Percentiles rank a stretch among this genome's conserved stretches.
Evolutionary conservation across 345 rosid species (phyloP).

Genomic region (Toxicodendron radicans): DNA sequence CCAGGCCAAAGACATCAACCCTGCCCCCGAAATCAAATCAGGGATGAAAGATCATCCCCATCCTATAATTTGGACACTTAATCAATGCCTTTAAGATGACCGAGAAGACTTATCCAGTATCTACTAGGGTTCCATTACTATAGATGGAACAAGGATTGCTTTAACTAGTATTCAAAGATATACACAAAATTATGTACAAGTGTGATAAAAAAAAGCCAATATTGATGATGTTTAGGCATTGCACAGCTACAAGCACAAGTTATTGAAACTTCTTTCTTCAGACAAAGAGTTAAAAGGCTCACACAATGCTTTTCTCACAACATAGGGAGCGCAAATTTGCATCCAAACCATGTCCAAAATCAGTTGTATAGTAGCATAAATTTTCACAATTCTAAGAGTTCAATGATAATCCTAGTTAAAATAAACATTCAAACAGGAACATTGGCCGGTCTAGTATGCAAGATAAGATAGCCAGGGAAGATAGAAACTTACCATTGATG

Average conservation of each 20-base stretch:
- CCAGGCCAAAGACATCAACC: too few relatives aligned
- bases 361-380: background rate
- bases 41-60: too few relatives aligned
- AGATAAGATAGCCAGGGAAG: conserved; percentile 9
- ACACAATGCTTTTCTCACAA: background rate
- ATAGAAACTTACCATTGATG: conserved; percentile 63
- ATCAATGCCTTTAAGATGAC: too few relatives aligned
- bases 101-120: too few relatives aligned
- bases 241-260: background rate
- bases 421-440: background rate
- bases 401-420: background rate
- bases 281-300: background rate
- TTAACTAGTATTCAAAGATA: too few relatives aligned
- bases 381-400: background rate
- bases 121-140: too few relatives aligned
- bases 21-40: too few relatives aligned
- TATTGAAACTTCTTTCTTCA: background rate
- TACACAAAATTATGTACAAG: too few relatives aligned
- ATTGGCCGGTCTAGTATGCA: background rate
- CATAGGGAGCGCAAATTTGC: background rate
- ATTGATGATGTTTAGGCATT: background rate
- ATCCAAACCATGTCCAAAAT: background rate
- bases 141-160: too few relatives aligned
- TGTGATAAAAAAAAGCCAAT: too few relatives aligned
- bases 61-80: too few relatives aligned